Evolutionary conservation across 2,329 filamentous ascomycete species (phyloP).

Genomic region (Juglanconis oblonga): DNA sequence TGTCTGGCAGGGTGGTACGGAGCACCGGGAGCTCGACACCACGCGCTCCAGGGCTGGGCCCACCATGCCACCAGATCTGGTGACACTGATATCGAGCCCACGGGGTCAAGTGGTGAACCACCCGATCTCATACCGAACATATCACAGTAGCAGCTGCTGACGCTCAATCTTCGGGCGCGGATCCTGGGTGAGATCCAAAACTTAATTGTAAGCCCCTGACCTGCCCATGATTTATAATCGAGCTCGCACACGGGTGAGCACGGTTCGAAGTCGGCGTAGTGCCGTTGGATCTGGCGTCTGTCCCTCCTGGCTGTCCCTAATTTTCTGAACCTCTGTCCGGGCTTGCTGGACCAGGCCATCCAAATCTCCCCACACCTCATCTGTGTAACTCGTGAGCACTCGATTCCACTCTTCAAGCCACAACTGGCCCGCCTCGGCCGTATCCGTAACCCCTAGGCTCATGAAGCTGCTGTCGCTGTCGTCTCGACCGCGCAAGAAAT

Average conservation of each 20-base stretch:
- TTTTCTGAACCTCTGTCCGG: conserved; percentile 49
- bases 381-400: conserved; percentile 55
- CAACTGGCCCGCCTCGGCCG: conserved; percentile 35
- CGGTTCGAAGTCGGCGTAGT: conserved; percentile 36
- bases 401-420: conserved; percentile 57
- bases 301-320: conserved; percentile 27
- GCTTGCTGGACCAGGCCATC: conserved; percentile 55
- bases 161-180: neutral
- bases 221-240: conserved; percentile 9
- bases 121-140: neutral
- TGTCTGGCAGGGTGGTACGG: neutral
- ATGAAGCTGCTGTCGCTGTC: conserved; percentile 22
- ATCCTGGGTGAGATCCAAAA: neutral
- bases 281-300: conserved; percentile 30
- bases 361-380: conserved; percentile 68
- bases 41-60: neutral
- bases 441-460: conserved; percentile 38
- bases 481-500: conserved; percentile 32
- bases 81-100: neutral
- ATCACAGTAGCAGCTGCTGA: neutral
- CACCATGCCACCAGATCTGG: neutral
- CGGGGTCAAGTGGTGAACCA: neutral
- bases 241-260: conserved; percentile 38
- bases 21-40: neutral
- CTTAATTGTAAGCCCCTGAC: neutral